phyloP scores from a whole-genome alignment of 495 filamentous ascomycete species.

The Xylaria palmicola region DNA sequence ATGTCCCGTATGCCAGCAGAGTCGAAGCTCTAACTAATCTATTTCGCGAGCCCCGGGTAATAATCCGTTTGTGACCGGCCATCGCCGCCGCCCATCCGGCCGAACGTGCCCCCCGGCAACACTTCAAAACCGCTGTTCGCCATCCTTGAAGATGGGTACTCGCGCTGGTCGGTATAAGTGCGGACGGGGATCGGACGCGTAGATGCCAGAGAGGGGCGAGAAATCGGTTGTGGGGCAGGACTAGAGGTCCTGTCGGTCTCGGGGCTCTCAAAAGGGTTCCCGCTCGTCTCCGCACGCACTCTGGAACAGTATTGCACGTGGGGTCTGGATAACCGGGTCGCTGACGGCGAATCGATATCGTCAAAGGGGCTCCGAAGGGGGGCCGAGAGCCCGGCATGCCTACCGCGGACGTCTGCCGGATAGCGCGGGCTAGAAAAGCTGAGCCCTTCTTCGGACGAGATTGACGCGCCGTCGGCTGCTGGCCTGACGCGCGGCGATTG shows the following conservation, averaged over 20 bases:
- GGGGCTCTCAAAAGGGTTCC: slow-evolving; percentile 20
- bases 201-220: slow-evolving; percentile 24
- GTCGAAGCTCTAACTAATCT: too few relatives aligned
- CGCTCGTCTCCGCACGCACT: slow-evolving; percentile 18
- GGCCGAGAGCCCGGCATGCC: slow-evolving; percentile 14
- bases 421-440: slow-evolving; percentile 18
- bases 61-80: background rate
- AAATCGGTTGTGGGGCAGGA: slow-evolving; percentile 3
- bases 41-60: slow-evolving; percentile 8
- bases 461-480: slow-evolving; percentile 25
- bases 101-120: slow-evolving; percentile 55
- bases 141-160: slow-evolving; percentile 47
- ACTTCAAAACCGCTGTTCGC: slow-evolving; percentile 65
- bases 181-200: slow-evolving; percentile 26
- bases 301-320: slow-evolving; percentile 18
- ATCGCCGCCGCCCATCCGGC: slow-evolving; percentile 17
- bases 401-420: slow-evolving; percentile 20
- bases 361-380: slow-evolving; percentile 14
- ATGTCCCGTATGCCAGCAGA: too few relatives aligned
- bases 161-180: slow-evolving; percentile 43
- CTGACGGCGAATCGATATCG: background rate
- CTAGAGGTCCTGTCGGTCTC: slow-evolving; percentile 2
- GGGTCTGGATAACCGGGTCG: background rate
- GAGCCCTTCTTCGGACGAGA: slow-evolving; percentile 29
- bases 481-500: slow-evolving; percentile 25